Percentiles rank a stretch among this genome's conserved stretches.
Conservation (phyloP, 1,284 basidiomycete species). For the Malassezia arunalokei region DNA sequence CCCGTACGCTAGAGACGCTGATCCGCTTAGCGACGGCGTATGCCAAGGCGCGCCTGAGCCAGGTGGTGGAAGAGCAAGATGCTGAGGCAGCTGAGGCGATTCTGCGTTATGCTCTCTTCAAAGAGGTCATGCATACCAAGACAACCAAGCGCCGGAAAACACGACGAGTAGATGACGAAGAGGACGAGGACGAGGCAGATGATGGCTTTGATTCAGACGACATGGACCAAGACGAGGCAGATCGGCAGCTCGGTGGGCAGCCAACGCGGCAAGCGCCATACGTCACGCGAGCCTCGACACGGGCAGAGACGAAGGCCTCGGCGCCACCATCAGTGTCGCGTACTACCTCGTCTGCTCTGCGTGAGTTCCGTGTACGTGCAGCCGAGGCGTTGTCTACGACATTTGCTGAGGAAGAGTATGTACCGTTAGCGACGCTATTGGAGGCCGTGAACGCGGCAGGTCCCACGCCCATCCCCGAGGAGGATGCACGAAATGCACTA, state of each 20-base stretch:
- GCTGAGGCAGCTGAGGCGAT: constrained; percentile 86
- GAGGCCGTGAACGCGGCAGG: constrained; percentile 64
- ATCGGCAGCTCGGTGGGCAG: constrained; percentile 11
- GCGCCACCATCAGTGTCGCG: not conserved
- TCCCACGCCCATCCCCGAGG: constrained; percentile 59
- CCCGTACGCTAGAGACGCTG: constrained; percentile 94
- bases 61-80: constrained; percentile 71
- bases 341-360: not conserved
- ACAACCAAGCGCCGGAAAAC: constrained; percentile 49
- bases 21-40: constrained; percentile 97
- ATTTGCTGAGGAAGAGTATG: constrained; percentile 54
- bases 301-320: not conserved
- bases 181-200: constrained; percentile 13
- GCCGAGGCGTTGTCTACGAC: constrained; percentile 51
- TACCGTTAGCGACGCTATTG: constrained; percentile 61
- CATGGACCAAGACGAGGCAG: constrained; percentile 21
- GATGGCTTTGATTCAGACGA: constrained; percentile 11
- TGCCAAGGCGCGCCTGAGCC: constrained; percentile 82
- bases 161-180: constrained; percentile 20
- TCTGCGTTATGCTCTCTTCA: constrained; percentile 92
- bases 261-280: constrained; percentile 10
- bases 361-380: constrained; percentile 53
- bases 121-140: constrained; percentile 70
- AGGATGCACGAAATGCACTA: constrained; percentile 57
- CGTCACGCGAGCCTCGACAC: constrained; percentile 23